Percentiles rank a stretch among this genome's conserved stretches.
phyloP scores from a whole-genome alignment of 2,329 filamentous ascomycete genomes.

The Trichoderma semiorbis region DNA sequence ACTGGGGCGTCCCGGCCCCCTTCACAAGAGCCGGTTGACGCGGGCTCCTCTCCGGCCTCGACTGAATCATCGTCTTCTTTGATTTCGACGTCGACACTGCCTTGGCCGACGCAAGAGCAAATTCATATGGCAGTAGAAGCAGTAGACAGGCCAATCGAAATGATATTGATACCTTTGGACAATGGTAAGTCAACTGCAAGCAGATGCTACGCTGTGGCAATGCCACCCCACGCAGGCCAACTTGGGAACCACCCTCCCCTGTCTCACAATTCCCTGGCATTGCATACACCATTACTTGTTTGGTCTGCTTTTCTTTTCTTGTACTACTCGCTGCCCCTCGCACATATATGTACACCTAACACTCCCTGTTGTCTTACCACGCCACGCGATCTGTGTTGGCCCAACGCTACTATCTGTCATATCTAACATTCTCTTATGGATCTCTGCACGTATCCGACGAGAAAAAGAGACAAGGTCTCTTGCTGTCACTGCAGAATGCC shows the following conservation, averaged over 20 bases:
- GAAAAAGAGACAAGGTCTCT: background rate
- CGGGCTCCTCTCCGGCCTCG: background rate
- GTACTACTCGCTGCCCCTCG: background rate
- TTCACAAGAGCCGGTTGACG: slow-evolving; percentile 1
- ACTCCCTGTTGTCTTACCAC: background rate
- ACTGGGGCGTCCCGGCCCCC: slow-evolving; percentile 14
- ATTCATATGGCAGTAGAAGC: background rate
- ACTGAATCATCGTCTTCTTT: background rate
- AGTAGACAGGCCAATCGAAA: background rate
- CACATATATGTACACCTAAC: background rate
- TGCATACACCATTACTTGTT: background rate
- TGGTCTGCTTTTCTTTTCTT: background rate
- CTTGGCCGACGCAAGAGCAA: background rate
- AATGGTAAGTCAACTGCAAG: background rate
- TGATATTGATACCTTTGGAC: background rate
- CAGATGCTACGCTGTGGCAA: background rate
- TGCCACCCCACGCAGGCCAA: background rate
- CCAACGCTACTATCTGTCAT: background rate
- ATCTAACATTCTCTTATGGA: background rate
- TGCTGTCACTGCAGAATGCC: background rate
- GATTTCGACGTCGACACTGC: background rate
- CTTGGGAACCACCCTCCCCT: background rate
- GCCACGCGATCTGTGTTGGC: background rate
- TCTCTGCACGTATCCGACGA: background rate
- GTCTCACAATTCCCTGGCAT: background rate